Percentiles rank a stretch among this genome's conserved stretches.
These are phyloP conservation scores for Curvularia sp. DNA, from an alignment of 2,329 filamentous ascomycete species.

Conservation along the genomic window DNA sequence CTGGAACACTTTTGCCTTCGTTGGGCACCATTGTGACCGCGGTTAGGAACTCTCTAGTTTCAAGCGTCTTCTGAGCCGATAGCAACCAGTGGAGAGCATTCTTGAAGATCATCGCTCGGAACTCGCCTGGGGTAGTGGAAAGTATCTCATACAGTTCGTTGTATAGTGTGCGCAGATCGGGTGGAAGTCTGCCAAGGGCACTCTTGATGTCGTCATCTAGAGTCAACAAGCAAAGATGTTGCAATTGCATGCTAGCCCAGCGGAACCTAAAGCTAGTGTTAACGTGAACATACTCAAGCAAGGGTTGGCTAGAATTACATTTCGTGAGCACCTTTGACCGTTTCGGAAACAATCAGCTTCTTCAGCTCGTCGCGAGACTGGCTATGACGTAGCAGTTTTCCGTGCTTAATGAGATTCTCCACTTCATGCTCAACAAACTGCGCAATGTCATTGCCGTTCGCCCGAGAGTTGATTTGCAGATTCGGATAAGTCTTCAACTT, in stretches of 20 bases:
- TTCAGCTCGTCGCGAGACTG: background rate
- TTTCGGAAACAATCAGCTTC: background rate
- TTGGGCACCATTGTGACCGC: background rate
- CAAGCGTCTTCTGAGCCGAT: slow-evolving; percentile 5
- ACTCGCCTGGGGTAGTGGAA: background rate
- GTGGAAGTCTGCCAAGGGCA: background rate
- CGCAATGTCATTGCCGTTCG: background rate
- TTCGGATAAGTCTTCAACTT: slow-evolving; percentile 34
- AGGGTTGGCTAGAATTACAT: background rate
- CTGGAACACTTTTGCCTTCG: background rate
- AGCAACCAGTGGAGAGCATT: background rate
- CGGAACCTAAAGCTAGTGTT: slow-evolving; percentile 34
- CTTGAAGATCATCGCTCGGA: background rate
- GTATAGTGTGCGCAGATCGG: background rate
- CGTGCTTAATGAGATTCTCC: background rate
- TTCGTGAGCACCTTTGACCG: background rate
- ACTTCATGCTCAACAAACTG: background rate
- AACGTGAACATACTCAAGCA: background rate
- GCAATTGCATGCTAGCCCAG: slow-evolving; percentile 44
- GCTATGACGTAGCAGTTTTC: background rate
- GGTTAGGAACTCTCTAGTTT: background rate
- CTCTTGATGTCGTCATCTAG: slow-evolving; percentile 29
- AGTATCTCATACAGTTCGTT: background rate
- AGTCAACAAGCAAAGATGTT: slow-evolving; percentile 32
- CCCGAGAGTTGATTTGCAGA: slow-evolving; percentile 12